Evolutionary conservation across 352 stramenopile genomes (phyloP).

Genomic region (Pythium aristosporum): DNA sequence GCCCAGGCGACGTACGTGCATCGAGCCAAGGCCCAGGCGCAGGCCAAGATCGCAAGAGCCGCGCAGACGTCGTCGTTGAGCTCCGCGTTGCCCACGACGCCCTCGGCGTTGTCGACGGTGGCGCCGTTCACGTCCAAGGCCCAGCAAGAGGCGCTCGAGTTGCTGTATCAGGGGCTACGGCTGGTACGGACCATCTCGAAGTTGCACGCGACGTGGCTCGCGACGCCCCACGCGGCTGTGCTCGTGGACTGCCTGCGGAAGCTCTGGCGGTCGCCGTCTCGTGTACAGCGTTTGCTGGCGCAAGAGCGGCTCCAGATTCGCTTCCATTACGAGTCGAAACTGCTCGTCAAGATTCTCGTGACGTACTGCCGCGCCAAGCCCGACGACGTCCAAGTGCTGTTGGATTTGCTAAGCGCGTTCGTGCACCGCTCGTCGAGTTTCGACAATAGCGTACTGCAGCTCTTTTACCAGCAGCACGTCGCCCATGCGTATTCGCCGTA

Average conservation of each 20-base stretch:
- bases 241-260: conserved; percentile 94
- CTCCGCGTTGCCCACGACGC: conserved; percentile 24
- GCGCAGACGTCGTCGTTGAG: conserved; percentile 63
- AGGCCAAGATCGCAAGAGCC: conserved; percentile 81
- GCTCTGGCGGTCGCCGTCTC: conserved; percentile 91
- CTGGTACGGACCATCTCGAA: conserved; percentile 91
- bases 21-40: conserved; percentile 81
- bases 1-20: conserved; percentile 87
- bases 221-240: conserved; percentile 55
- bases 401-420: conserved; percentile 95
- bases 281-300: conserved; percentile 63
- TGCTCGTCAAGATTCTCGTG: conserved; percentile 95
- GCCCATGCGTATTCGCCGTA: conserved; percentile 52
- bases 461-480: conserved; percentile 88
- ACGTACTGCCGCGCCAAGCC: conserved; percentile 90
- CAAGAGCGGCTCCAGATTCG: conserved; percentile 85
- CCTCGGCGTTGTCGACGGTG: conserved; percentile 22
- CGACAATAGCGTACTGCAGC: conserved; percentile 94
- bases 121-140: conserved; percentile 68
- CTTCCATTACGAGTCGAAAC: conserved; percentile 94
- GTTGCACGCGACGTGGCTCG: conserved; percentile 89
- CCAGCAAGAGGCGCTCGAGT: conserved; percentile 90
- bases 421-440: conserved; percentile 87
- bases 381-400: conserved; percentile 94
- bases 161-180: conserved; percentile 93